Percentiles rank a stretch among this genome's conserved stretches.
These are phyloP conservation scores for Boletales sp. DNA, from an alignment of 768 basidiomycete genomes.

Conservation along the genomic window DNA sequence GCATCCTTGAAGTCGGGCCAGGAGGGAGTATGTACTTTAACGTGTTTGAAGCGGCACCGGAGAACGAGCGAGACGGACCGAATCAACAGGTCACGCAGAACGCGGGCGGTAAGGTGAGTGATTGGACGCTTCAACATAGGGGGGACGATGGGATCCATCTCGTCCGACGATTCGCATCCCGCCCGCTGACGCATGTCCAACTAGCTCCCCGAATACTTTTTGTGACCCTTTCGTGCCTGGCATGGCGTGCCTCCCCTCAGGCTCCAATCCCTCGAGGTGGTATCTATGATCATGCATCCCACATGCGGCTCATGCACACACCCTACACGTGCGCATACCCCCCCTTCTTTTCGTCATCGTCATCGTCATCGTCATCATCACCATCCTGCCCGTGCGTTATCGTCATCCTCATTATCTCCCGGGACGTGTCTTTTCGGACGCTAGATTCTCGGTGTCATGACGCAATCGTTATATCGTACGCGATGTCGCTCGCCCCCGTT, in stretches of 20 bases:
- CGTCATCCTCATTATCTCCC: neutral
- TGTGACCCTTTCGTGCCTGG: slow-evolving; percentile 26
- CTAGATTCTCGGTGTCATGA: neutral
- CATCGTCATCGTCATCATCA: slow-evolving; percentile 8
- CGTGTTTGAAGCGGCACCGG: slow-evolving; percentile 97
- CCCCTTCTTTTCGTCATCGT: slow-evolving; percentile 2
- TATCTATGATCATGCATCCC: slow-evolving; percentile 6
- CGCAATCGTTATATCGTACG: neutral
- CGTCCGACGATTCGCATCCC: neutral
- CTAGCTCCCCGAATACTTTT: slow-evolving; percentile 82
- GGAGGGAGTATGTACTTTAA: slow-evolving; percentile 89
- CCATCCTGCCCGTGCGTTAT: neutral
- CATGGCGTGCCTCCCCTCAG: neutral
- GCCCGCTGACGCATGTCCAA: neutral
- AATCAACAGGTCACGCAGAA: slow-evolving; percentile 72
- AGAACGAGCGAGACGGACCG: slow-evolving; percentile 93
- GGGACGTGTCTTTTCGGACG: slow-evolving; percentile 5
- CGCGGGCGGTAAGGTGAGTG: slow-evolving; percentile 63
- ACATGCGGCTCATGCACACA: neutral
- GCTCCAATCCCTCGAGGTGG: neutral
- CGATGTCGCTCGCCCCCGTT: neutral
- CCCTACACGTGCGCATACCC: neutral
- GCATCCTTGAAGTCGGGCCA: slow-evolving; percentile 93
- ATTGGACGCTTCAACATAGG: neutral
- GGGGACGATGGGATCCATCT: neutral